Evolutionary conservation across 1,139 yeast genomes (phyloP), one percentile per base, ranked within the genome.

Genomic region (Taiozyma sp.): DNA sequence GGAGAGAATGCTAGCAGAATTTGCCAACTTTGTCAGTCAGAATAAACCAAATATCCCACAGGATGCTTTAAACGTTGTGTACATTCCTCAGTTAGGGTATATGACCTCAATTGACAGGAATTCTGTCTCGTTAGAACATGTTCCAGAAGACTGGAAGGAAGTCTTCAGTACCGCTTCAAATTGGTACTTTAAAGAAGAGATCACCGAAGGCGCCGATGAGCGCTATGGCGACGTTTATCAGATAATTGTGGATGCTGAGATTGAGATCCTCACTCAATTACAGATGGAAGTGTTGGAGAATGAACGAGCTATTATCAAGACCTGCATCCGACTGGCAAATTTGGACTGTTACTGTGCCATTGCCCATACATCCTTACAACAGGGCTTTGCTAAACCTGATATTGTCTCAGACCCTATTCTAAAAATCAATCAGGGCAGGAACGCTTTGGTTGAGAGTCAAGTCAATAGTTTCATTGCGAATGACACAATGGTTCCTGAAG

Each of bases 221-320:
- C 55, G 66, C 16, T 70, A 63, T 58, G 79, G 79, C 2, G 78
- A 75, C 54, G 62, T 74, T 3, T 72, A 72, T 53, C 69, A 71
- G 4, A 52, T 69, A 3, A 70, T 75, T 11, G 58, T 68, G 24
- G 76, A 75, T 52, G 53, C 69, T 4, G 77, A 76, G 52, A 68
- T 75, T 48, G 80, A 75, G 51, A 62, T 76, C 2, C 48, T 72
- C 10, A 66, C 68, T 45, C 54, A 60, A 3, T 54, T 76, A 9
- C 72, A 71, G 43, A 57, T 57, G n/a, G 56, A 60, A 10, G 47
- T 75, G 1, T 16, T 67, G 1, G 53, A 55, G n/a, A 48, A 56
- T 19, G 55, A 58, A 24, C 44, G 47, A 1, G 14, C 48, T 3
- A 49, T 74, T 1, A 19, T 57, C 0, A 21, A 40, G 0, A 55